A percentile compares a stretch with the other conserved stretches of the same genome.
These are phyloP conservation scores for Maudiozyma serrabonitensis DNA, from an alignment of 805 yeast genomes.

Conservation along the genomic window DNA sequence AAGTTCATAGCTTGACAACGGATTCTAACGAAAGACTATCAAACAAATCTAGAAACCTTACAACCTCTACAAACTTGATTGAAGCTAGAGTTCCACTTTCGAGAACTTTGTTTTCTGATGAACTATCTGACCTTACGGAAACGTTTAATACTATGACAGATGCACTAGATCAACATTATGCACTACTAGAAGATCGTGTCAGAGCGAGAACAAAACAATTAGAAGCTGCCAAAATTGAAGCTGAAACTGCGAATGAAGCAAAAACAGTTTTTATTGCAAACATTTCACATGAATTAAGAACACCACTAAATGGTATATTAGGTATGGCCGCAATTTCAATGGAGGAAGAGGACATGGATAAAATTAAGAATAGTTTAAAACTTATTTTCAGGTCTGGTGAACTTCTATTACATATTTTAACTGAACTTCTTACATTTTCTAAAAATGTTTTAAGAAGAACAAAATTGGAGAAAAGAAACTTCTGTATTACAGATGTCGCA, in stretches of 20 bases:
- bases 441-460: conserved; percentile 77
- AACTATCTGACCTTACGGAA: conserved; percentile 75
- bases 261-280: conserved; percentile 90
- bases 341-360: conserved; percentile 65
- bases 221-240: conserved; percentile 79
- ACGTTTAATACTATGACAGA: conserved; percentile 89
- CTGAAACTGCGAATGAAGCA: conserved; percentile 93
- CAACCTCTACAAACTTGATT: conserved; percentile 29
- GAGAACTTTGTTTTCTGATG: conserved; percentile 60
- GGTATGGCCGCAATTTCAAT: conserved; percentile 93
- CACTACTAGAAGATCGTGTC: conserved; percentile 81
- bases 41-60: conserved; percentile 12
- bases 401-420: conserved; percentile 73
- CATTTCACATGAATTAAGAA: conserved; percentile 86
- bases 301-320: conserved; percentile 90
- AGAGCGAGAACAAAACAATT: conserved; percentile 76
- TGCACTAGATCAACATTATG: conserved; percentile 75
- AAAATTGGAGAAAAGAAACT: conserved; percentile 73
- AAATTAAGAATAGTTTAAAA: conserved; percentile 65
- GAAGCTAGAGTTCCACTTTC: conserved; percentile 37
- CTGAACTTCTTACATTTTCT: conserved; percentile 86
- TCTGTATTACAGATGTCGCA: conserved; percentile 70
- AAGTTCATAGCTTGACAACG: not conserved
- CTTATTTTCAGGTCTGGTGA: conserved; percentile 90
- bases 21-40: conserved; percentile 8